These are phyloP conservation scores for Malus hybrid DNA, from an alignment of 331 rosid species.

Conservation along the genomic window DNA sequence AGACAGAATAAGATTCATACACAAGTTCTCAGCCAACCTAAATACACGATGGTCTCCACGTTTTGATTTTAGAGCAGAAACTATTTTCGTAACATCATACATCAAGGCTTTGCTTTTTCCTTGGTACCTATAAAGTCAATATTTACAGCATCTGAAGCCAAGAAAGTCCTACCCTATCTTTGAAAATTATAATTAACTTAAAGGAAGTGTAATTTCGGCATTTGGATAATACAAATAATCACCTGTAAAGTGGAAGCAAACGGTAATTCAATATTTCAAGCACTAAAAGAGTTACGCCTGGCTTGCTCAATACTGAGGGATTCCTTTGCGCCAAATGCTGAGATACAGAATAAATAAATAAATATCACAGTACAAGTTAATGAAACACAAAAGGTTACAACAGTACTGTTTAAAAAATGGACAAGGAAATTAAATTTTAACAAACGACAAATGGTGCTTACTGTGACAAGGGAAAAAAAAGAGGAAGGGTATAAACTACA, in stretches of 20 bases:
- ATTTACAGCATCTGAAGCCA: not conserved
- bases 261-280: constrained; percentile 98
- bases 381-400: not conserved
- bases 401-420: not conserved
- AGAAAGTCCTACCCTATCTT: not conserved
- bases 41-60: constrained; percentile 95
- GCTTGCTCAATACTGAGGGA: constrained; percentile 80
- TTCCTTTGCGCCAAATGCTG: constrained; percentile 87
- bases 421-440: not conserved
- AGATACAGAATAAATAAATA: constrained; percentile 9
- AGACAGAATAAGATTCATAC: constrained; percentile 90
- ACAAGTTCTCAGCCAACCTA: constrained; percentile 94
- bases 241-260: constrained; percentile 97
- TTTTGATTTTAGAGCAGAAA: constrained; percentile 75
- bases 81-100: constrained; percentile 95
- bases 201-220: not conserved
- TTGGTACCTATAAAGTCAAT: constrained; percentile 53
- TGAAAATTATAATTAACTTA: not conserved
- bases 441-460: not conserved
- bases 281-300: constrained; percentile 88
- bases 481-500: not conserved
- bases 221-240: constrained; percentile 14
- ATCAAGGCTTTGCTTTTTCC: constrained; percentile 92
- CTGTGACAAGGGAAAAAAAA: not conserved
- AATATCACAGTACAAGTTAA: not conserved